Conservation (phyloP, 345 rosid species). For the Anastatica hierochuntica region DNA sequence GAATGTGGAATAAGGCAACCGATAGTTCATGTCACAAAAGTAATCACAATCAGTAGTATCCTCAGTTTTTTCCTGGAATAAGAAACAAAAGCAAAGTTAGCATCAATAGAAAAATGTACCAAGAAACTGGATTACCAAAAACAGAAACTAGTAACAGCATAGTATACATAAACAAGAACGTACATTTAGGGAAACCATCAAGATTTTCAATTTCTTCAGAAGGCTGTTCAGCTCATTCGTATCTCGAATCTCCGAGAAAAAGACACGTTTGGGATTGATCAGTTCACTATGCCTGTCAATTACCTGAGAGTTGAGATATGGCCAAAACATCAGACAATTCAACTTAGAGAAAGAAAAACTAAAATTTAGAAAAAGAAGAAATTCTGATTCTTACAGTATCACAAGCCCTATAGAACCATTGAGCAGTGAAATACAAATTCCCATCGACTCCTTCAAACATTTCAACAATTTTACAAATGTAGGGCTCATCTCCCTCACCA, state of each 20-base stretch:
- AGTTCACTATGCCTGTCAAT: slow-evolving; percentile 22
- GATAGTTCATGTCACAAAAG: slow-evolving; percentile 50
- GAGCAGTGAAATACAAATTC: slow-evolving; percentile 40
- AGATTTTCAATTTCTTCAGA: slow-evolving; percentile 36
- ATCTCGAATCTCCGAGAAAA: slow-evolving; percentile 44
- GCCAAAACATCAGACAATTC: neutral
- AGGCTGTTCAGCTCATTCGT: slow-evolving; percentile 48
- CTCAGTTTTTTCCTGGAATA: slow-evolving; percentile 34
- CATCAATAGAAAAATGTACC: neutral
- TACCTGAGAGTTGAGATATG: slow-evolving; percentile 28
- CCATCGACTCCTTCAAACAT: slow-evolving; percentile 51
- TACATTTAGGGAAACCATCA: slow-evolving; percentile 36
- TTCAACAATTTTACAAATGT: slow-evolving; percentile 50
- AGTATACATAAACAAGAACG: neutral
- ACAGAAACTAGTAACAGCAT: too few species aligned
- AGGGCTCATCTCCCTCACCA: slow-evolving; percentile 33
- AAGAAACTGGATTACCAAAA: too few species aligned
- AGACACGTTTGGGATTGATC: slow-evolving; percentile 42
- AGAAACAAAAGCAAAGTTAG: slow-evolving; percentile 5
- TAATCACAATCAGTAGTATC: slow-evolving; percentile 36
- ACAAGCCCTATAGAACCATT: slow-evolving; percentile 62
- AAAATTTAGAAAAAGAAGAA: neutral
- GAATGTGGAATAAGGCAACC: slow-evolving; percentile 45
- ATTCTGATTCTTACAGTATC: slow-evolving; percentile 50
- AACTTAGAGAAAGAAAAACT: too few species aligned